Base-by-base conservation (phyloP, 805 yeast genomes). In the Kurtzmaniella fragi region DNA sequence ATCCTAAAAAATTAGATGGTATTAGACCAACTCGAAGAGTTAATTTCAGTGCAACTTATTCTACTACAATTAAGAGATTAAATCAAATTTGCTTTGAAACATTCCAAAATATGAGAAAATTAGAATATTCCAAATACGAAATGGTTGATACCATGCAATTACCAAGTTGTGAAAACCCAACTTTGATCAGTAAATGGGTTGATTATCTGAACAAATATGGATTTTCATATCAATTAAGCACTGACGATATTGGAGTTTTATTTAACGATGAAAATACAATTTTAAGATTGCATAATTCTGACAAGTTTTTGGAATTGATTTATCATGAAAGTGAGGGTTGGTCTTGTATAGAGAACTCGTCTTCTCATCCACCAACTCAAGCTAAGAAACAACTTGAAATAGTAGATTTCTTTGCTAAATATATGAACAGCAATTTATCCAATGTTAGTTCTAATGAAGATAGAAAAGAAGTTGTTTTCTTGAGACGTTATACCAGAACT, bases 191-290 rank as follows among this genome's bases (percentile, higher is more conserved):
- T 44, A 90, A 91, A 58, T 93, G 99, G 99, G 98, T 95, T 23
- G 99, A 93, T 59, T 93, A 91, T 59, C 84, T 96, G 20, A 89
- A 90, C 64, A 88, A 84, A 59, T 95, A 91, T 61, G 99, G 99
- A 1, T 82, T 93, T 56, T 86, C 96, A 4, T 93, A 91, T 59
- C 96, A 93, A 57, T 67, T 93, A 41, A 85, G 91, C 15, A 84
- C 89, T 34, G 93, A 91, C 43, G 85, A 84, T 47, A 85, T 88
- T 48, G 98, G 97, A 15, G 96, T 90, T 11, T 68, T 85, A 42
- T 91, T 90, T 66, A 86, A 87, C 49, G 91, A 87, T 52, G 84
- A 86, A 14, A 81, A 84, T 41, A 83, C 95, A 3, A 78, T 93
- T 49, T 71, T 91, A 42, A 82, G 87, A 60, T 68, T 82, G 50